Conservation (phyloP, 257 asterid species). For the Echium plantagineum region DNA sequence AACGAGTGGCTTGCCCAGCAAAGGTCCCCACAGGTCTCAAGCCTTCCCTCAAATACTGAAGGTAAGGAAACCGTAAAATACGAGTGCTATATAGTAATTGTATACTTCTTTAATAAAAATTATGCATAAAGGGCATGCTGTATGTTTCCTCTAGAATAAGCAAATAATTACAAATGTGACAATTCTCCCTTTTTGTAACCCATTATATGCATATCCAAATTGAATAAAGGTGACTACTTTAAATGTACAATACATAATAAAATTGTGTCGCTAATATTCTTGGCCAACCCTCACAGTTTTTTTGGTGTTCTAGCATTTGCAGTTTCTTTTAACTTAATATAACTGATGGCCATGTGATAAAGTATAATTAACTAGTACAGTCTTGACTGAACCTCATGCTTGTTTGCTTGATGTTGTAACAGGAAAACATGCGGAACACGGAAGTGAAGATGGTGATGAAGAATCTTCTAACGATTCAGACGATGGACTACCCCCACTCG, state of each 20-base stretch:
- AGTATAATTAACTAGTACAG: background rate
- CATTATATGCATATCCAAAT: background rate
- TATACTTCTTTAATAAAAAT: too few species aligned
- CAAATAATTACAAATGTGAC: too few species aligned
- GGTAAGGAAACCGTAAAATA: constrained; percentile 23
- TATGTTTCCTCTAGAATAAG: background rate
- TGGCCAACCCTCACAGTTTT: background rate
- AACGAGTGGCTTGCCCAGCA: constrained; percentile 78
- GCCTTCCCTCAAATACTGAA: constrained; percentile 14
- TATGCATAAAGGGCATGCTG: background rate
- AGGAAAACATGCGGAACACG: constrained; percentile 31
- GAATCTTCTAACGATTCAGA: constrained; percentile 45
- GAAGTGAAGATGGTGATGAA: constrained; percentile 31
- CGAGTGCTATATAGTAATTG: background rate
- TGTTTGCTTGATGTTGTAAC: constrained; percentile 4
- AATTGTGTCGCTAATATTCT: too few species aligned
- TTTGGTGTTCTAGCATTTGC: background rate
- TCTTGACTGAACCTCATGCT: background rate
- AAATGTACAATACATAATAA: background rate
- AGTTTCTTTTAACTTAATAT: too few species aligned
- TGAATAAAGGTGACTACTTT: background rate
- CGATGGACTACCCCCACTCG: constrained; percentile 95
- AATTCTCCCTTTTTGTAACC: background rate
- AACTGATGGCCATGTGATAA: background rate
- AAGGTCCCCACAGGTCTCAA: constrained; percentile 26